phyloP scores from a whole-genome alignment of 1,284 basidiomycete genomes.

The Cystobasidium sp. region DNA sequence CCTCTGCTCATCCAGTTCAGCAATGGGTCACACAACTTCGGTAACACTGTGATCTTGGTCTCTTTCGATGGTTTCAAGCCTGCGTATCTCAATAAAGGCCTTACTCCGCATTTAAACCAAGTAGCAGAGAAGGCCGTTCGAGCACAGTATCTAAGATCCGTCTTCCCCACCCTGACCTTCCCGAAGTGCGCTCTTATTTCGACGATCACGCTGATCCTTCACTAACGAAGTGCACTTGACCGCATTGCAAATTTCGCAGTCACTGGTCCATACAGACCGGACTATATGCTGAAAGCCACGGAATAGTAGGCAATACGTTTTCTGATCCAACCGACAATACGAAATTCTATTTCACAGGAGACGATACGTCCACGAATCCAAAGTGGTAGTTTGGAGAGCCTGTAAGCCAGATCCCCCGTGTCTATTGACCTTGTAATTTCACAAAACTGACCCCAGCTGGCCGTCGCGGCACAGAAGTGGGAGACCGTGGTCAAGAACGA shows the following conservation, averaged over 20 bases:
- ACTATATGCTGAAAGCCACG: conserved; percentile 81
- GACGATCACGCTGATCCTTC: conserved; percentile 54
- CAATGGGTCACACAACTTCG: conserved; percentile 33
- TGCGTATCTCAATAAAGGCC: conserved; percentile 76
- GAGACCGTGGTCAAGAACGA: conserved; percentile 76
- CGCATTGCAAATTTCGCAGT: conserved; percentile 63
- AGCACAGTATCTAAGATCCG: conserved; percentile 79
- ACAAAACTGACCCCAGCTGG: not conserved
- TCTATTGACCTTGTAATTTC: too few relatives aligned
- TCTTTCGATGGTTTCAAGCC: conserved; percentile 87
- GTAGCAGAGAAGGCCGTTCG: conserved; percentile 77
- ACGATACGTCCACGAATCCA: conserved; percentile 66
- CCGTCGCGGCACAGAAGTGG: conserved; percentile 74
- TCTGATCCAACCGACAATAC: conserved; percentile 70
- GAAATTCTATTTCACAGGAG: conserved; percentile 72
- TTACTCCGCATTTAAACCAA: conserved; percentile 77
- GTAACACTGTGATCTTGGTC: conserved; percentile 75
- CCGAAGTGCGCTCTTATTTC: conserved; percentile 58
- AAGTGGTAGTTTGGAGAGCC: conserved; percentile 88
- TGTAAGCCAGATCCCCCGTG: conserved; percentile 63
- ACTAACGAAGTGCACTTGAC: conserved; percentile 11
- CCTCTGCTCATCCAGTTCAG: too few relatives aligned
- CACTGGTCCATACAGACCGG: conserved; percentile 88
- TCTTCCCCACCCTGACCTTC: conserved; percentile 89
- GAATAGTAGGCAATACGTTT: conserved; percentile 89